Base-by-base conservation (phyloP, 768 basidiomycete species). In the Tricholoma flavovirens region DNA sequence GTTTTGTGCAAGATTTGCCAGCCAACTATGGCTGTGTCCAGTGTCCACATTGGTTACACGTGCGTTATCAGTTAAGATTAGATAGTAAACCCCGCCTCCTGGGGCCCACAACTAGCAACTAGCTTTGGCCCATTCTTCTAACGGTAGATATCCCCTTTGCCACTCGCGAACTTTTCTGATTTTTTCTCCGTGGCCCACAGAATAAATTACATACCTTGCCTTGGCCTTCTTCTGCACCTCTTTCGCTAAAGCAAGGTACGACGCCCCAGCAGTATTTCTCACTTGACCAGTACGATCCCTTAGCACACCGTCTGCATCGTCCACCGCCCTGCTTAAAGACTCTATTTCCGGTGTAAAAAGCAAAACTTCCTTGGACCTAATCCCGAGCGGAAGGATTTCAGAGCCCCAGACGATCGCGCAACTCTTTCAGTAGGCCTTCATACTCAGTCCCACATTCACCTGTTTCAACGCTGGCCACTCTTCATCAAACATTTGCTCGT, bases 321-420 rank as follows among this genome's bases (percentile, higher is more conserved):
- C 86, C 12, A 87, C 83, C 0, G 83, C 85, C 51, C 68, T 72
- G 68, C 87, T 87, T 33, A 85, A 63, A n/a, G 75, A 74, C 65
- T 83, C 80, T 72, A 75, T 71, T 45, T 67, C 68, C 1, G 87
- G 87, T 0, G 85, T 86, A 62, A 84, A 74, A 29, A 84, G 65
- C 15, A 82, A 55, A 4, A 82, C 67, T 15, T 61, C 38, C 49
- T 66, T 62, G 10, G 35, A 54, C 2, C 60, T 59, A 1, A 58
- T n/a, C 35, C 65, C 66, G 45, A 78, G 63, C 1, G 81, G 76
- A 4, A 81, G 57, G 5, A 70, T 64, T 4, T 62, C 65, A 17
- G 71, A 66, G 33, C 81, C 75, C 62, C 71, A 73, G 3, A 86
- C 56, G 19, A 84, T 67, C 1, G 81, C 73, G 22, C 76, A 76